Evolutionary conservation across 192 early-diverging fungal species (phyloP).

Genomic region (Funneliformis mosseae): DNA sequence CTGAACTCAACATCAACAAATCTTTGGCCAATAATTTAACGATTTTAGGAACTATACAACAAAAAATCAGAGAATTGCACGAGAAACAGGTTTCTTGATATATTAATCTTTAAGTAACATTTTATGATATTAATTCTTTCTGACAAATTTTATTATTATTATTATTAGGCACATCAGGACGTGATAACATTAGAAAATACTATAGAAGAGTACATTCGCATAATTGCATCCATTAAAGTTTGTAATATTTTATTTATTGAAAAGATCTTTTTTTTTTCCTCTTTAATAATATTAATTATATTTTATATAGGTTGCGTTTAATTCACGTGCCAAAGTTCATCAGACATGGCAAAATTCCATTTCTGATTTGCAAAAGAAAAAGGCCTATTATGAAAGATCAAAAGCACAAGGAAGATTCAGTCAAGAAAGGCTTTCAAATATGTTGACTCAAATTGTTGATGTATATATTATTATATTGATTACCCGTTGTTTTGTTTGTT

Average conservation of each 20-base stretch:
- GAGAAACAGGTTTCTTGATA: constrained; percentile 63
- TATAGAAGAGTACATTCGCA: constrained; percentile 88
- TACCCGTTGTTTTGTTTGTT: constrained; percentile 34
- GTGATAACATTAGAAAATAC: constrained; percentile 73
- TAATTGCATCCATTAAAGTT: constrained; percentile 80
- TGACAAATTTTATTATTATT: not conserved
- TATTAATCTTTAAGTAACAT: not conserved
- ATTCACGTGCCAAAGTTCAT: constrained; percentile 69
- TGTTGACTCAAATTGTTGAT: constrained; percentile 54
- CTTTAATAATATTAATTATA: not conserved
- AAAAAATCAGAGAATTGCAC: constrained; percentile 76
- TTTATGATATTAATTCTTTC: not conserved
- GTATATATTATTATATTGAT: constrained; percentile 37
- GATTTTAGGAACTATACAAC: constrained; percentile 78
- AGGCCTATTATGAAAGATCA: constrained; percentile 63
- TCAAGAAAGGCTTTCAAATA: constrained; percentile 54
- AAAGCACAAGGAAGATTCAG: constrained; percentile 46
- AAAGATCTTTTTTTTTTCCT: not conserved
- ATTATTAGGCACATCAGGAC: constrained; percentile 64
- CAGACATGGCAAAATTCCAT: constrained; percentile 70
- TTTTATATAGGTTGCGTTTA: constrained; percentile 64
- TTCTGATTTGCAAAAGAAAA: constrained; percentile 70
- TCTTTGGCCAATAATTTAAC: constrained; percentile 67
- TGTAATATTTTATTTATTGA: not conserved
- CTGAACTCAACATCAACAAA: constrained; percentile 75